A percentile compares a stretch with the other conserved stretches of the same genome.
Evolutionary conservation across 768 basidiomycete species (phyloP).

Genomic region (Hypsizygus marmoreus): DNA sequence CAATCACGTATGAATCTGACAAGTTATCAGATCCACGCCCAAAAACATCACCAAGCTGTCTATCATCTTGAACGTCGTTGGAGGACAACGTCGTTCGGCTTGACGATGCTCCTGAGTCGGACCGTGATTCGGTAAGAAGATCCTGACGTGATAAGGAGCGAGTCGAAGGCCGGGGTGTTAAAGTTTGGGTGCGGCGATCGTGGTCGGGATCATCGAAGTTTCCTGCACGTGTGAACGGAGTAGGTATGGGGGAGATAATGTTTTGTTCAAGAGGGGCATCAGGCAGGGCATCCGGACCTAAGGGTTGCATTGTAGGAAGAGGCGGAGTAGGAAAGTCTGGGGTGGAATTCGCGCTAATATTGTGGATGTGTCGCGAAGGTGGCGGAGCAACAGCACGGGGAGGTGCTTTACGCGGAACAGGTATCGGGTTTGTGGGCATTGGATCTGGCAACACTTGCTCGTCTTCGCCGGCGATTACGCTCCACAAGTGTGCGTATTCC

Average conservation of each 20-base stretch:
- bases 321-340: constrained; percentile 3
- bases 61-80: constrained; percentile 6
- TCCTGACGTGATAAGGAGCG: constrained; percentile 13
- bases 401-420: background rate
- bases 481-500: constrained; percentile 19
- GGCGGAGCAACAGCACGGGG: background rate
- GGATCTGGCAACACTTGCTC: constrained; percentile 6
- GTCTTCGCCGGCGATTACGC: constrained; percentile 13
- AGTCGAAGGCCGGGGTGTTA: constrained; percentile 9
- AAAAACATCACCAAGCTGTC: background rate
- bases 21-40: background rate
- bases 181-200: constrained; percentile 5
- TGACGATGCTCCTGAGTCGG: constrained; percentile 8
- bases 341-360: constrained; percentile 2
- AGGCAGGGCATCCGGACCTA: background rate
- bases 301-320: background rate
- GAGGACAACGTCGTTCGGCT: constrained; percentile 7
- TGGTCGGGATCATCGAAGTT: constrained; percentile 5
- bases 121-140: constrained; percentile 3
- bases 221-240: background rate
- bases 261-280: background rate
- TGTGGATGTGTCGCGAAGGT: background rate
- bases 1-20: background rate
- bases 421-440: background rate
- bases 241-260: constrained; percentile 3